These are phyloP conservation scores for Pseudovirgaria hyperparasitica DNA, from an alignment of 2,329 filamentous ascomycete species.

Conservation along the genomic window DNA sequence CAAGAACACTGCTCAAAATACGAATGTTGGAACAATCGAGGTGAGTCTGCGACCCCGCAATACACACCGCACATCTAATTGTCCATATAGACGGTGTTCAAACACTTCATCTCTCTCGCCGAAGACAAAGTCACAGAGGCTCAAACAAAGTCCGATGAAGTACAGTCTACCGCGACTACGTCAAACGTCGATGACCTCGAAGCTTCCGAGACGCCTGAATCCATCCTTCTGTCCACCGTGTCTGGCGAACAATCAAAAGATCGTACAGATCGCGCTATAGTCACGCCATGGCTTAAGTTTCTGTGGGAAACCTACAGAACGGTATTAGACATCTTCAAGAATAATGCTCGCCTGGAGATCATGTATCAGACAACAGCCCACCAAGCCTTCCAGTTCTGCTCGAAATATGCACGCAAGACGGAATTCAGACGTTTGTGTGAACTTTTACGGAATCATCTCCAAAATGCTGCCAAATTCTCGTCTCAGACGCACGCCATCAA, in stretches of 20 bases:
- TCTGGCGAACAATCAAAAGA: conserved; percentile 96
- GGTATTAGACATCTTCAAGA: conserved; percentile 94
- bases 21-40: conserved; percentile 96
- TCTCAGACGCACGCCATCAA: conserved; percentile 99
- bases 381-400: conserved; percentile 97
- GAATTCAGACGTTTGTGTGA: conserved; percentile 98
- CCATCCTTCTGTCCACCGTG: conserved; percentile 91
- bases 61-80: conserved; percentile 3
- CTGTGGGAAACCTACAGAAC: conserved; percentile 99
- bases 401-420: conserved; percentile 96
- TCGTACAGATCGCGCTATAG: conserved; percentile 92
- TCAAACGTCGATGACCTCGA: conserved; percentile 87
- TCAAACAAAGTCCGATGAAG: conserved; percentile 89
- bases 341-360: conserved; percentile 93
- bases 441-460: conserved; percentile 93
- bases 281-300: conserved; percentile 98
- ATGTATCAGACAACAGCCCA: conserved; percentile 98
- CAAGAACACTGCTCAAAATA: conserved; percentile 99
- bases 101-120: conserved; percentile 95
- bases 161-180: conserved; percentile 64
- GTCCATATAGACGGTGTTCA: conserved; percentile 57
- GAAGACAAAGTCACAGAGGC: conserved; percentile 93
- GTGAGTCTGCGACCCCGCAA: conserved; percentile 30
- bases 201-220: conserved; percentile 94
- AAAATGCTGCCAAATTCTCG: conserved; percentile 98